phyloP scores from a whole-genome alignment of 2,329 filamentous ascomycete genomes.

The Ilyonectria robusta region DNA sequence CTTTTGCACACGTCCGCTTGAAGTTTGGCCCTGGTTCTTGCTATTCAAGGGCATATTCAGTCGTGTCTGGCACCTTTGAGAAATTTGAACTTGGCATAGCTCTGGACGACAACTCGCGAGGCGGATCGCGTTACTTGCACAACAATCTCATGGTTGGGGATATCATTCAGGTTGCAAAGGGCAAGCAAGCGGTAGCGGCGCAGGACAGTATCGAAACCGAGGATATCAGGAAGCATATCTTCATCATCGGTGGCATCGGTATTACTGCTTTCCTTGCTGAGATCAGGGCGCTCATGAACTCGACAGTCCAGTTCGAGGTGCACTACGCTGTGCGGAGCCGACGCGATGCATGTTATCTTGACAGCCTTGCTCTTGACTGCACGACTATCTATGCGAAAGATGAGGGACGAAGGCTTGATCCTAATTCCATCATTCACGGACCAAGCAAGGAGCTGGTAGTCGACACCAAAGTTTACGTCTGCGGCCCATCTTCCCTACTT shows the following conservation, averaged over 20 bases:
- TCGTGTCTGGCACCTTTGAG: background rate
- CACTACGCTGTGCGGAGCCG: background rate
- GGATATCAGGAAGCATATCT: background rate
- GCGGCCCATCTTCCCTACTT: background rate
- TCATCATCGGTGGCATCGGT: background rate
- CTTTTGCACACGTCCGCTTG: background rate
- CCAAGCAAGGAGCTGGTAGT: background rate
- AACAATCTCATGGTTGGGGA: background rate
- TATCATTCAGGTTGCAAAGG: background rate
- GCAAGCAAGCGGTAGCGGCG: background rate
- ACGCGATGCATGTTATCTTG: background rate
- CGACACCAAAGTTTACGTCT: background rate
- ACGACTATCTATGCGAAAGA: background rate
- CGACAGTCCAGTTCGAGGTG: background rate
- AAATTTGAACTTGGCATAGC: background rate
- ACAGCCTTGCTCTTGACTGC: background rate
- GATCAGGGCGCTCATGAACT: background rate
- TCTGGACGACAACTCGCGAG: background rate
- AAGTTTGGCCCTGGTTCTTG: background rate
- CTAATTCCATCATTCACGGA: background rate
- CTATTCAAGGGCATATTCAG: background rate
- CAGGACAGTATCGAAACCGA: background rate
- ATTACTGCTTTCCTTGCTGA: background rate
- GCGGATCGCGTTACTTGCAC: background rate
- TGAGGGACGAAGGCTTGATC: background rate